Evolutionary conservation across 2,329 filamentous ascomycete species (phyloP), one percentile per base, ranked within the genome.

Genomic region (Fusarium staphyleae): DNA sequence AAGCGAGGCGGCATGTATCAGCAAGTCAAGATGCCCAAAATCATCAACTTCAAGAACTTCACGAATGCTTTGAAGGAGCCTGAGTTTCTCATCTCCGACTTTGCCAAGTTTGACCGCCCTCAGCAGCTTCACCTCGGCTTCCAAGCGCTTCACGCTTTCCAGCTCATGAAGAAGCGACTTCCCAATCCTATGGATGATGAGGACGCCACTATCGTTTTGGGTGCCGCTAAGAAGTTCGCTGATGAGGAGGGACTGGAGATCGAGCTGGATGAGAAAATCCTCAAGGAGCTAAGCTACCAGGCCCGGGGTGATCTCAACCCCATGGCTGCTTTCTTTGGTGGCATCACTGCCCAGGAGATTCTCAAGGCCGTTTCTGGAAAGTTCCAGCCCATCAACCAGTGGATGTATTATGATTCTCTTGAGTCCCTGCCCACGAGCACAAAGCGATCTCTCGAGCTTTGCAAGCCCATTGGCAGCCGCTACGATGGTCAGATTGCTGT

Each of bases 401-500:
- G 90, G 87, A 83, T 99, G 72, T 98, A 99, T 80, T 96, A 97
- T 67, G 95, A 99, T 75, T 96, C 95, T 1, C 80, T 99, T n/a
- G 95, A 99, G 75, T 96, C 95, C 9, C 81, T 99, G 3, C 93
- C 95, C 1, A 83, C 87, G 2, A 89, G 85, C 13, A 83, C 81
- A 36, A 80, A 83, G 60, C 88, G 95, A 62, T 91, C 88, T 3
- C 90, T 96, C 68, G 92, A 96, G 74, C 81, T 89, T 39, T 99
- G 95, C 83, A 89, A 90, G 74, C 93, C 95, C 29, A 79, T 85
- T 30, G 90, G 89, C 37, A 89, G 88, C 54, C 88, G 95, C 52
- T 99, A 99, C 70, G 95, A 99, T 73, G 95, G 95, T 3, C 95
- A 99, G 71, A 96, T 99, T 69, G 93, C 91, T 3, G 95, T 99